Conservation (phyloP, 2,329 filamentous ascomycete genomes). For the Fusarium sp. region DNA sequence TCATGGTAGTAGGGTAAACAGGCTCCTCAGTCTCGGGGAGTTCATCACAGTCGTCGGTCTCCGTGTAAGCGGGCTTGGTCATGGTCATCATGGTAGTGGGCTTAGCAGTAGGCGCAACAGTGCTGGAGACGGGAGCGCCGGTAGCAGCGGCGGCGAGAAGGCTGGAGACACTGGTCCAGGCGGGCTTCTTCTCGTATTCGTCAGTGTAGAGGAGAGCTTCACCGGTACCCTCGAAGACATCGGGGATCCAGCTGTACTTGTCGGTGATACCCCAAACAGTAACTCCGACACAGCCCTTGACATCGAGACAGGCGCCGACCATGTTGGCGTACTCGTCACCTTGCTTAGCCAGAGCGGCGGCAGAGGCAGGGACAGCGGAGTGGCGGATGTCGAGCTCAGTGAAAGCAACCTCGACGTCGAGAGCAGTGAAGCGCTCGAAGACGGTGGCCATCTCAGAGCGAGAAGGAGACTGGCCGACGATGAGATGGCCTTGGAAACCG, state of each 20-base stretch:
- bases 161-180: conserved; percentile 53
- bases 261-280: conserved; percentile 59
- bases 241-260: conserved; percentile 53
- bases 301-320: conserved; percentile 53
- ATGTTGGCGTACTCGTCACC: conserved; percentile 58
- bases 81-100: conserved; percentile 14
- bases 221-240: conserved; percentile 54
- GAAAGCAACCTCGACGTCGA: conserved; percentile 67
- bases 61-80: conserved; percentile 22
- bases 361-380: conserved; percentile 56
- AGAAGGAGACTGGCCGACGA: conserved; percentile 62
- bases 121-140: neutral
- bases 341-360: conserved; percentile 55
- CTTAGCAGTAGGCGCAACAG: conserved; percentile 6
- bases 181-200: conserved; percentile 54
- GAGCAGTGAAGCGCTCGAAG: conserved; percentile 61
- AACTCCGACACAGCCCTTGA: conserved; percentile 55
- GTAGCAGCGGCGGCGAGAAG: conserved; percentile 48
- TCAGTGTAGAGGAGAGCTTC: conserved; percentile 55
- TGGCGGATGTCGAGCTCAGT: conserved; percentile 72
- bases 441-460: conserved; percentile 57
- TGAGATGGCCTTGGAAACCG: conserved; percentile 71
- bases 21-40: conserved; percentile 9
- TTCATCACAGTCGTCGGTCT: conserved; percentile 8
- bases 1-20: conserved; percentile 10